These are phyloP conservation scores for Salicornia ramosissima DNA, from an alignment of 148 eudicot genomes.

Conservation along the genomic window DNA sequence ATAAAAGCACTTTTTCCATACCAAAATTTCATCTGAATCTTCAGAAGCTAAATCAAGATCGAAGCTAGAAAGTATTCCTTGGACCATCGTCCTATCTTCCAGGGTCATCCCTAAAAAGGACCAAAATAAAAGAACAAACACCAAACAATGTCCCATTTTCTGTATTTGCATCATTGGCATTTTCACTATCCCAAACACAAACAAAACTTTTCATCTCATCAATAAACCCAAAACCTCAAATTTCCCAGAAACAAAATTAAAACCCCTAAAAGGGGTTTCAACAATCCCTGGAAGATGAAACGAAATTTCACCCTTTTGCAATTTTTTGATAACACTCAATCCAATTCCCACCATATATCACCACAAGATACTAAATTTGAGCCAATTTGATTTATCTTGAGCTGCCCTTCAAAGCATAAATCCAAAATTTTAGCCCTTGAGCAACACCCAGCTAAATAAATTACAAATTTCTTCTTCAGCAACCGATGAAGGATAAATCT, in stretches of 20 bases:
- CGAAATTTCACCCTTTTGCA: constrained; percentile 9
- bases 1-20: constrained; percentile 20
- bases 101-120: constrained; percentile 32
- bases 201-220: constrained; percentile 44
- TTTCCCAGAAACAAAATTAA: constrained; percentile 13
- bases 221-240: constrained; percentile 25
- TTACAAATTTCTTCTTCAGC: background rate
- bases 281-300: constrained; percentile 3
- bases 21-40: constrained; percentile 52
- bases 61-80: constrained; percentile 32
- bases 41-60: constrained; percentile 33
- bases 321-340: constrained; percentile 8
- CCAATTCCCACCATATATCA: constrained; percentile 10
- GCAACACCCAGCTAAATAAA: constrained; percentile 9
- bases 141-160: constrained; percentile 37
- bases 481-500: background rate
- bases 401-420: constrained; percentile 9
- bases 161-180: constrained; percentile 40
- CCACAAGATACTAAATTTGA: constrained; percentile 17
- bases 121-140: constrained; percentile 37
- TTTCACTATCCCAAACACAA: constrained; percentile 39
- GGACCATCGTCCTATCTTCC: constrained; percentile 33
- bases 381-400: constrained; percentile 14
- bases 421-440: constrained; percentile 9
- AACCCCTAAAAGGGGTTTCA: constrained; percentile 21